These are phyloP conservation scores for Novymonas esmeraldas DNA, from an alignment of 208 protist genomes.

Conservation along the genomic window DNA sequence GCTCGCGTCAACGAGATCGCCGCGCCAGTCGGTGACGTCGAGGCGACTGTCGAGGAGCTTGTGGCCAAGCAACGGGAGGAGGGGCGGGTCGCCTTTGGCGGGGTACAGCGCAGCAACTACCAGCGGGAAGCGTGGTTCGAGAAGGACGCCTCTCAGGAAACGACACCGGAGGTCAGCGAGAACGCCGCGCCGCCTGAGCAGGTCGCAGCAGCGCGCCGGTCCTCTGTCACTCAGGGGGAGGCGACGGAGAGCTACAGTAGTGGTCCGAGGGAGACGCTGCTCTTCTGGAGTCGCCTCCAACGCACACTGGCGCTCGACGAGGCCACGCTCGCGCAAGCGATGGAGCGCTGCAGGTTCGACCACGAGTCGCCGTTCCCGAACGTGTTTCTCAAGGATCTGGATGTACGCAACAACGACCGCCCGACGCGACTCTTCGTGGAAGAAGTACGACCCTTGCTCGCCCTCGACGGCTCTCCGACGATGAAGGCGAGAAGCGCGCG, in stretches of 20 bases:
- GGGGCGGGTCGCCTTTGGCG: not conserved
- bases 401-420: conserved; percentile 34
- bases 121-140: not conserved
- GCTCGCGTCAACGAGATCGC: not conserved
- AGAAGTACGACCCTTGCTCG: conserved; percentile 1
- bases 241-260: not conserved
- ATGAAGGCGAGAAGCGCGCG: not conserved
- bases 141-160: not conserved
- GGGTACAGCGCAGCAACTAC: no score
- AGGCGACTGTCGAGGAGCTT: not conserved
- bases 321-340: not conserved
- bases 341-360: conserved; percentile 19
- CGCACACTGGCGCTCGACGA: conserved; percentile 3
- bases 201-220: not conserved
- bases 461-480: not conserved
- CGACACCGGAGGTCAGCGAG: no score
- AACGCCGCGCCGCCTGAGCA: no score
- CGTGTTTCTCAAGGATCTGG: conserved; percentile 48
- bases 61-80: not conserved
- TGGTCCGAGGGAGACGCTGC: not conserved
- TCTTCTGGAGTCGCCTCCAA: conserved; percentile 19
- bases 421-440: conserved; percentile 7
- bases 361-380: conserved; percentile 29
- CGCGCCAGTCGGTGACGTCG: not conserved
- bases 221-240: not conserved